phyloP scores from a whole-genome alignment of 768 basidiomycete species.

The Amanita pallidorosea region DNA sequence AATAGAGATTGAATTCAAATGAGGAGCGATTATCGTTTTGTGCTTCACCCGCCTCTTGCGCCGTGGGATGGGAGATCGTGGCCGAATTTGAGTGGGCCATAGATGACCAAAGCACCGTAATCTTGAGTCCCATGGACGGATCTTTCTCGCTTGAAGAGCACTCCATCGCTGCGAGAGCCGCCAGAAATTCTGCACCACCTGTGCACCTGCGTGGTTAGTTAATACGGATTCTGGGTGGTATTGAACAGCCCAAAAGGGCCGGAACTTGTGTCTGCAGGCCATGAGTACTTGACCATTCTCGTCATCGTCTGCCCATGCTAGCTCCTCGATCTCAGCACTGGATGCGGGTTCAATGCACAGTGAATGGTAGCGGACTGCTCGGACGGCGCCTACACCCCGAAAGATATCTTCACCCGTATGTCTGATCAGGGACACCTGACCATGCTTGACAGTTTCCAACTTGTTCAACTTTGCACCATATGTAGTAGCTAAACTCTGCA shows the following conservation, averaged over 20 bases:
- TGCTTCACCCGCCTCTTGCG: constrained; percentile 18
- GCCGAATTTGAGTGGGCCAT: constrained; percentile 41
- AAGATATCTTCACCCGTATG: constrained; percentile 57
- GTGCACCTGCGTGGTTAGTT: constrained; percentile 57
- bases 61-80: constrained; percentile 13
- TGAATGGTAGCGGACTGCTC: constrained; percentile 75
- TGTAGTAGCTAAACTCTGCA: constrained; percentile 65
- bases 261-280: constrained; percentile 52
- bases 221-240: constrained; percentile 83
- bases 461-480: constrained; percentile 52
- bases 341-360: constrained; percentile 46
- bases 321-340: constrained; percentile 41
- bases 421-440: constrained; percentile 55
- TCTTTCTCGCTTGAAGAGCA: constrained; percentile 21
- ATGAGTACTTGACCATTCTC: constrained; percentile 67
- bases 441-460: constrained; percentile 65
- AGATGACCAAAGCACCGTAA: constrained; percentile 32
- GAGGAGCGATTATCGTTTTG: constrained; percentile 28
- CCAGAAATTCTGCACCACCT: constrained; percentile 71
- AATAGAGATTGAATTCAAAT: constrained; percentile 31
- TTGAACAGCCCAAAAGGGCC: constrained; percentile 82
- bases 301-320: constrained; percentile 65
- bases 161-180: constrained; percentile 51
- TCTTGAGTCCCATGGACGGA: constrained; percentile 29
- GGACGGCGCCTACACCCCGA: constrained; percentile 36